Conservation (phyloP, 2,329 filamentous ascomycete species). For the Thielaviopsis euricoi region DNA sequence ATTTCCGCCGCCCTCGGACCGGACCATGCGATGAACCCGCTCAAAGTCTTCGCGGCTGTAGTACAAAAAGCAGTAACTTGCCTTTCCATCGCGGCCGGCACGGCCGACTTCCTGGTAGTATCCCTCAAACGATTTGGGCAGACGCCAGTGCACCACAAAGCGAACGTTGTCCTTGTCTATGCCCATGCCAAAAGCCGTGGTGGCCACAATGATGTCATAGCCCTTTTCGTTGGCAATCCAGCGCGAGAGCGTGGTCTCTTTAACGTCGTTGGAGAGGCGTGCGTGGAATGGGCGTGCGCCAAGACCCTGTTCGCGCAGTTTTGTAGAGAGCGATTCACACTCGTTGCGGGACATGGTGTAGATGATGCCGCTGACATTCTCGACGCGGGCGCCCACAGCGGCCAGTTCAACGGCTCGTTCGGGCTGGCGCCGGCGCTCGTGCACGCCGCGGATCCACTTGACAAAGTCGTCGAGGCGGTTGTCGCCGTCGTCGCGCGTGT, state of each 20-base stretch:
- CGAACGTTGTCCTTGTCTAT: constrained; percentile 92
- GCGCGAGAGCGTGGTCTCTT: constrained; percentile 51
- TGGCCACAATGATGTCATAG: constrained; percentile 87
- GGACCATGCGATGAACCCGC: constrained; percentile 43
- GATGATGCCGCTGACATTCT: constrained; percentile 60
- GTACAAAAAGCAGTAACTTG: constrained; percentile 74
- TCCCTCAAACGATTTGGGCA: constrained; percentile 86
- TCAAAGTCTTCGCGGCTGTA: constrained; percentile 81
- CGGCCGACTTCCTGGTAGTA: constrained; percentile 94
- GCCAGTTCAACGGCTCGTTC: constrained; percentile 43
- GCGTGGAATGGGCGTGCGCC: constrained; percentile 61
- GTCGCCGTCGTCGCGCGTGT: constrained; percentile 60
- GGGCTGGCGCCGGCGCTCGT: constrained; percentile 47
- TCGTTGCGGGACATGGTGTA: constrained; percentile 63
- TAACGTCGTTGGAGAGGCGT: constrained; percentile 48
- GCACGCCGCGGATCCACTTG: constrained; percentile 57
- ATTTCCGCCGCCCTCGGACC: constrained; percentile 13
- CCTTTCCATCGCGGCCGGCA: constrained; percentile 77
- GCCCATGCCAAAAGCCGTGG: constrained; percentile 93
- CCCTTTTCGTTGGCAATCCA: constrained; percentile 60
- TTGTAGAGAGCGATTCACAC: constrained; percentile 52
- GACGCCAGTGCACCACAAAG: constrained; percentile 87
- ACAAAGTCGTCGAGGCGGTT: constrained; percentile 58
- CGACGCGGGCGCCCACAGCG: constrained; percentile 33
- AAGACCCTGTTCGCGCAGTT: constrained; percentile 50